Evolutionary conservation across 805 yeast genomes (phyloP), one percentile per base, ranked within the genome.

Genomic region (Monosporozyma servazzii): DNA sequence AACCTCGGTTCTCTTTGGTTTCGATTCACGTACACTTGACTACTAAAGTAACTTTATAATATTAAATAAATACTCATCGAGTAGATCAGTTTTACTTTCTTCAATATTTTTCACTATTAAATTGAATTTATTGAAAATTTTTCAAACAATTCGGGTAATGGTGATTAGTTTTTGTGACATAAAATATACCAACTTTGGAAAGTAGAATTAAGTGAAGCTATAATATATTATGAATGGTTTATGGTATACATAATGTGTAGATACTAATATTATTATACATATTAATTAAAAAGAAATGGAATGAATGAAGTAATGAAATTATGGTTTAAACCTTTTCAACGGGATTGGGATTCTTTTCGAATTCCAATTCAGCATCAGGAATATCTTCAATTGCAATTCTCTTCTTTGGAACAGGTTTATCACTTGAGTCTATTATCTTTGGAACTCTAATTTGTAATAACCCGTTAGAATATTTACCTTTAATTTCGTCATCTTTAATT

Each of bases 381-480:
- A 75, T 74, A 47, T 73, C 76, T 56, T 75, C 78, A 52, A 75
- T 74, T 10, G 67, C 61, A 33, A 75, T 76, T 55, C 73, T 70
- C 59, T 73, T 72, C 66, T 72, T 74, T 50, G 74, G 73, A 46
- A 69, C 71, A 17, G 62, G 67, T 20, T 66, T 66, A 17, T 63
- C 64, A 7, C 11, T 21, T 18, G 39, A 9, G 18, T 20, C 39
- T 18, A 30, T 37, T 10, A 68, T 52, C 60, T 80, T 79, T 46
- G 84, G 83, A 8, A 79, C 64, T 45, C 63, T 72, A 33, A 81
- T 69, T 51, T 77, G 80, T 50, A 81, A 64, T 53, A 80, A 62
- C 23, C 86, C 86, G 56, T 79, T 77, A 40, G 63, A 62, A 55
- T 77, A 77, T 49, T 74, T 73, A 5, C 84, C 85, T 52, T 70